These are phyloP conservation scores for Cercospora berteroae DNA, from an alignment of 2,329 filamentous ascomycete species.

Conservation along the genomic window DNA sequence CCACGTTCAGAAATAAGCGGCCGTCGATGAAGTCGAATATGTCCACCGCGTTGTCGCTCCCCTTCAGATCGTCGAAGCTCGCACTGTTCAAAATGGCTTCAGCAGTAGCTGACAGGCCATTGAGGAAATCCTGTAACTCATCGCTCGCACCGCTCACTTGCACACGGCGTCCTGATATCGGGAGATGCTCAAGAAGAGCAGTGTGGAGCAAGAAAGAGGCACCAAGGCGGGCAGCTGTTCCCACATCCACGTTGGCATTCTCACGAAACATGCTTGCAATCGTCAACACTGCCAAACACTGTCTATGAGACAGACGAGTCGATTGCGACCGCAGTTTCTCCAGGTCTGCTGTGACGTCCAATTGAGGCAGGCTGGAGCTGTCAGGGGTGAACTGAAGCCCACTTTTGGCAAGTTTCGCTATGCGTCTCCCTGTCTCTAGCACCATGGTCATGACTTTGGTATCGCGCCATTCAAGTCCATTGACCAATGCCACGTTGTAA, in stretches of 20 bases:
- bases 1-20: constrained; percentile 43
- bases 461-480: constrained; percentile 62
- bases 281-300: constrained; percentile 30
- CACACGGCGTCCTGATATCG: constrained; percentile 34
- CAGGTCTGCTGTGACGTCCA: constrained; percentile 21
- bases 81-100: constrained; percentile 40
- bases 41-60: constrained; percentile 38
- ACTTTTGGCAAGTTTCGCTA: constrained; percentile 1
- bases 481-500: constrained; percentile 63
- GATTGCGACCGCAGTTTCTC: constrained; percentile 18
- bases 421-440: constrained; percentile 35
- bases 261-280: constrained; percentile 25
- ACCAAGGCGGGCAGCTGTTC: constrained; percentile 19
- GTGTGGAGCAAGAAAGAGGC: constrained; percentile 33
- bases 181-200: constrained; percentile 33
- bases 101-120: constrained; percentile 40
- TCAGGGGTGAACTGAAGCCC: constrained; percentile 2
- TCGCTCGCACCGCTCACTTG: constrained; percentile 13
- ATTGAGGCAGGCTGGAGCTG: constrained; percentile 4
- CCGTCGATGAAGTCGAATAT: constrained; percentile 58
- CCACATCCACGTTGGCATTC: constrained; percentile 10
- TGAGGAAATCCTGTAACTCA: constrained; percentile 25
- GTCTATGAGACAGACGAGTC: constrained; percentile 29
- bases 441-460: constrained; percentile 60
- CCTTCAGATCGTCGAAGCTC: constrained; percentile 16